phyloP scores from a whole-genome alignment of 768 basidiomycete genomes.

The Dacryopinax primogenitus region DNA sequence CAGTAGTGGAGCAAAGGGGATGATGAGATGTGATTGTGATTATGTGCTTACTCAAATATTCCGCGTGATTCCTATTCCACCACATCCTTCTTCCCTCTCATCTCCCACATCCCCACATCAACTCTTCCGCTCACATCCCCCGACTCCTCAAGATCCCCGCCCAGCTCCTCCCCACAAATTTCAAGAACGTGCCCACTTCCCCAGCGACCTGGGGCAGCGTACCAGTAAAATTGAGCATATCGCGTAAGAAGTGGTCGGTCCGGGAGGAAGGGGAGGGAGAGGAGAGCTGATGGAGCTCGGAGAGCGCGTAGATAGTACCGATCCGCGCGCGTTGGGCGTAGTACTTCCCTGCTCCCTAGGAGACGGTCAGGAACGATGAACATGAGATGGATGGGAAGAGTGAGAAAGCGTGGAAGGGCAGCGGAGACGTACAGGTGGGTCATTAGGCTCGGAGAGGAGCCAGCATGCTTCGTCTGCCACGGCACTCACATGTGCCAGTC shows the following conservation, averaged over 20 bases:
- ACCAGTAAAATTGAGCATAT: slow-evolving; percentile 42
- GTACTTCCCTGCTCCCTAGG: neutral
- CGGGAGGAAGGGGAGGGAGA: slow-evolving; percentile 45
- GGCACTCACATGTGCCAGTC: slow-evolving; percentile 43
- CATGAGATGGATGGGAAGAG: neutral
- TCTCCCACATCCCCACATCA: too few relatives aligned
- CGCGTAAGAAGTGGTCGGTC: slow-evolving; percentile 41
- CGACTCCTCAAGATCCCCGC: slow-evolving; percentile 56
- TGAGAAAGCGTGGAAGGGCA: neutral
- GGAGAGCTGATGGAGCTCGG: slow-evolving; percentile 70
- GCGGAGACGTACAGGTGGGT: neutral
- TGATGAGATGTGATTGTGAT: too few relatives aligned
- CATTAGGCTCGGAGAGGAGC: neutral
- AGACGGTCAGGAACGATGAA: neutral
- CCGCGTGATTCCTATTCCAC: too few relatives aligned
- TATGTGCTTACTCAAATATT: too few relatives aligned
- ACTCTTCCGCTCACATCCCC: slow-evolving; percentile 40
- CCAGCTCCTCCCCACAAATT: slow-evolving; percentile 58
- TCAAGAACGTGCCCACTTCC: slow-evolving; percentile 44
- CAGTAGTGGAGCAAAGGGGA: too few relatives aligned
- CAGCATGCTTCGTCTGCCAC: slow-evolving; percentile 61
- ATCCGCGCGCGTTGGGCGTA: slow-evolving; percentile 54
- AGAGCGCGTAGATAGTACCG: slow-evolving; percentile 45
- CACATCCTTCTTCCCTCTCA: neutral
- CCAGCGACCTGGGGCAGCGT: slow-evolving; percentile 36